A percentile compares a stretch with the other conserved stretches of the same genome.
These are phyloP conservation scores for Aspergillus oerlinghausenensis DNA, from an alignment of 2,329 filamentous ascomycete genomes.

Conservation along the genomic window DNA sequence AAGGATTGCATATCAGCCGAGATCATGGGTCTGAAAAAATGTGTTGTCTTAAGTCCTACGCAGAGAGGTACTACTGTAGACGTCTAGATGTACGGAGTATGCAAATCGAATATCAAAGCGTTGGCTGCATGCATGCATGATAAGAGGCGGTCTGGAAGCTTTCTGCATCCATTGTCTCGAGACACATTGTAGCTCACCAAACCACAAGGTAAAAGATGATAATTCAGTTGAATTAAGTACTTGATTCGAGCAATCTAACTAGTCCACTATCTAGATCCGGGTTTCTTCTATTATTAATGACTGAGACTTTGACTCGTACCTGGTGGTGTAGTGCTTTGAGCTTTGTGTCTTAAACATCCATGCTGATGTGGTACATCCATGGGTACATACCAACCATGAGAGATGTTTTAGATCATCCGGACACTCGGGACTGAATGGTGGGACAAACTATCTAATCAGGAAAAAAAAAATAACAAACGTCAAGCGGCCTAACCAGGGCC, in stretches of 20 bases:
- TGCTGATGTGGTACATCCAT: not conserved
- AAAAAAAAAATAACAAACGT: not conserved
- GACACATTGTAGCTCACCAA: not conserved
- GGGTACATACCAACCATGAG: conserved; percentile 8
- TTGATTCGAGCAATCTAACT: not conserved
- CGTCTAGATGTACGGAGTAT: not conserved
- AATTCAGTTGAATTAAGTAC: not conserved
- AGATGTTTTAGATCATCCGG: conserved; percentile 20
- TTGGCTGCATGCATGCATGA: not conserved
- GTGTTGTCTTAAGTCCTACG: not conserved
- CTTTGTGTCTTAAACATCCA: not conserved
- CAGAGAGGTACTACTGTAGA: not conserved
- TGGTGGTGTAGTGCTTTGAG: not conserved
- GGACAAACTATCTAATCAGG: conserved; percentile 12
- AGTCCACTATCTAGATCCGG: not conserved
- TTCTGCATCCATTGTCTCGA: not conserved
- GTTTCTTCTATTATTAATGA: not conserved
- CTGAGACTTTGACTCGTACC: not conserved
- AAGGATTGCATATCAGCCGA: not conserved
- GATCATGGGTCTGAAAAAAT: not conserved
- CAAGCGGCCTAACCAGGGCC: not conserved
- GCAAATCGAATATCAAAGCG: not conserved
- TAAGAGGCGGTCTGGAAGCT: not conserved
- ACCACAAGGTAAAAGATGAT: no score
- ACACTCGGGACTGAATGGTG: conserved; percentile 17